phyloP scores from a whole-genome alignment of 1,284 basidiomycete genomes.

The Fomitopsis betulina region DNA sequence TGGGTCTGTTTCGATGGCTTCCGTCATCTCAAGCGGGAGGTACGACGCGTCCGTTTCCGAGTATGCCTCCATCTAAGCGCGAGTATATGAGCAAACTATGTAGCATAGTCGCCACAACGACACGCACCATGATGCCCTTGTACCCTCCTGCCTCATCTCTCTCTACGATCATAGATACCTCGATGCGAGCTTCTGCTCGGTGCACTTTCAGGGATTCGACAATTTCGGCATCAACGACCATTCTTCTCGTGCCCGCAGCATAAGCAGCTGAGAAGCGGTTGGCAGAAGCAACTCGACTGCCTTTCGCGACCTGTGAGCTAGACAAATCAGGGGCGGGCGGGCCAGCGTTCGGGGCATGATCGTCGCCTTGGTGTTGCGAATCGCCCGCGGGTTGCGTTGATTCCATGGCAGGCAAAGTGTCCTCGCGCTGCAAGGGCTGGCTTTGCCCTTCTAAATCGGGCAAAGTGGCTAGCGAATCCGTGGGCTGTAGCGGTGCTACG shows the following conservation, averaged over 20 bases:
- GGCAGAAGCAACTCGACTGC: slow-evolving; percentile 49
- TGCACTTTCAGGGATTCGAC: slow-evolving; percentile 80
- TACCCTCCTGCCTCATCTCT: slow-evolving; percentile 52
- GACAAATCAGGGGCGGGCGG: slow-evolving; percentile 9
- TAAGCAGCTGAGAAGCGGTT: slow-evolving; percentile 94
- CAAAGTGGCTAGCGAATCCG: slow-evolving; percentile 42
- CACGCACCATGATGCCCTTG: slow-evolving; percentile 71
- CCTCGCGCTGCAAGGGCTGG: slow-evolving; percentile 17
- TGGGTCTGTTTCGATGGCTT: slow-evolving; percentile 41
- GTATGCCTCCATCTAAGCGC: slow-evolving; percentile 65
- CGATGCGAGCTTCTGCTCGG: slow-evolving; percentile 81
- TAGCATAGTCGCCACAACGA: slow-evolving; percentile 5
- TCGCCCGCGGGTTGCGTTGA: slow-evolving; percentile 13
- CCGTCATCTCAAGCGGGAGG: slow-evolving; percentile 47
- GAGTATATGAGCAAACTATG: slow-evolving; percentile 7
- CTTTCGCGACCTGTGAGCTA: slow-evolving; percentile 12
- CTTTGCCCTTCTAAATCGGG: slow-evolving; percentile 39
- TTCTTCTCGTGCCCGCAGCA: slow-evolving; percentile 79
- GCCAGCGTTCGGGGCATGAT: slow-evolving; percentile 4
- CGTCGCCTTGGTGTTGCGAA: slow-evolving; percentile 6
- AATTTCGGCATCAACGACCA: slow-evolving; percentile 86
- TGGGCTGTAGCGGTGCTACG: slow-evolving; percentile 30
- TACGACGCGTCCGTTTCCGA: slow-evolving; percentile 71
- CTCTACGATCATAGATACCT: slow-evolving; percentile 66
- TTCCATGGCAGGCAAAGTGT: slow-evolving; percentile 17